Conservation (phyloP, 2,329 filamentous ascomycete species). For the Dothistroma septosporum region DNA sequence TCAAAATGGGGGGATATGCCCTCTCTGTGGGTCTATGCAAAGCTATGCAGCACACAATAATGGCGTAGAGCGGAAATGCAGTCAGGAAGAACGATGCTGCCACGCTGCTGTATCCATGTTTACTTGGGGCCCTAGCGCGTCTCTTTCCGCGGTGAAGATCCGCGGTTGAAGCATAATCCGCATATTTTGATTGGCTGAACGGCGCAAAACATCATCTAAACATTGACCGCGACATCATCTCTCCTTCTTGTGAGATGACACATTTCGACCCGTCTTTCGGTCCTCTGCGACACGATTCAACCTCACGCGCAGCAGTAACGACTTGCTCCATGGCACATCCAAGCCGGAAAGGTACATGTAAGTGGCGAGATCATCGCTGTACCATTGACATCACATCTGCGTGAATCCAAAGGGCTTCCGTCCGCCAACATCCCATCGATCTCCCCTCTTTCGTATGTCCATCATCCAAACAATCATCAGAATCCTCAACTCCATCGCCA, state of each 20-base stretch:
- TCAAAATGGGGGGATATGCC: not conserved
- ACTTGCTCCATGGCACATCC: not conserved
- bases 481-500: slow-evolving; percentile 8
- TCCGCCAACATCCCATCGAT: slow-evolving; percentile 7
- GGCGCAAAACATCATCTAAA: not conserved
- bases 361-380: not conserved
- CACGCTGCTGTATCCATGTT: not conserved
- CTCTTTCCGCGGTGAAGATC: not conserved
- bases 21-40: not conserved
- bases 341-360: not conserved
- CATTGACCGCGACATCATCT: not conserved
- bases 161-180: not conserved
- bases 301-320: not conserved
- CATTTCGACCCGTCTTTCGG: not conserved
- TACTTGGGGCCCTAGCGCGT: not conserved
- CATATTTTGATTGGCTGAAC: not conserved
- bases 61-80: not conserved
- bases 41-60: not conserved
- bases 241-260: not conserved
- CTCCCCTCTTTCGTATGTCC: not conserved
- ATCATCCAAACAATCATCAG: not conserved
- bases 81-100: not conserved
- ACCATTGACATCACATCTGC: slow-evolving; percentile 4
- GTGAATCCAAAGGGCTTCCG: not conserved
- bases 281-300: not conserved